phyloP scores from a whole-genome alignment of 805 yeast genomes.

The Saccharomycopsis sp. region DNA sequence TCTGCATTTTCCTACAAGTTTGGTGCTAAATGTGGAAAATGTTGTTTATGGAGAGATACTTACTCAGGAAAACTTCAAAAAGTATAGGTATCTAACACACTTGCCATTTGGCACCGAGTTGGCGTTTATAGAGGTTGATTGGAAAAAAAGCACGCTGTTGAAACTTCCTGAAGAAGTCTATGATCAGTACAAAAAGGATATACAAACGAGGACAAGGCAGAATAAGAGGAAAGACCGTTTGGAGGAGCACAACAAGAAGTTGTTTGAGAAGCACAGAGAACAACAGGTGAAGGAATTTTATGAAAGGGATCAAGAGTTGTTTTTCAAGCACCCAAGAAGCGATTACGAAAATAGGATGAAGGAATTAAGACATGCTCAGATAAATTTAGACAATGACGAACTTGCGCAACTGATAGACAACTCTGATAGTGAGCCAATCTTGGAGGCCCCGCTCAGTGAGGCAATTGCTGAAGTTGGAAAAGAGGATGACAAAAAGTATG shows the following conservation, averaged over 20 bases:
- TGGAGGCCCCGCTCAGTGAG: background rate
- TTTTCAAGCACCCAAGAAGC: constrained; percentile 2
- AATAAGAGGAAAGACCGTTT: constrained; percentile 39
- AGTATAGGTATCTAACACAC: constrained; percentile 69
- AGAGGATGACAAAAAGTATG: background rate
- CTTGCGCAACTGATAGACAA: background rate
- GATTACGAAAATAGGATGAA: constrained; percentile 1
- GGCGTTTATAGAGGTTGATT: constrained; percentile 78
- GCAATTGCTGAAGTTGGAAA: background rate
- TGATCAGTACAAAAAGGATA: constrained; percentile 42
- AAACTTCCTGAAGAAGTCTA: constrained; percentile 35
- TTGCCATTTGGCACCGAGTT: constrained; percentile 79
- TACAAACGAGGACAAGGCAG: constrained; percentile 46
- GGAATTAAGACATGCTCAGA: no score
- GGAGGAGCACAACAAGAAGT: constrained; percentile 52
- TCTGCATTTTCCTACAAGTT: constrained; percentile 55
- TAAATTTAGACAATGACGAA: background rate
- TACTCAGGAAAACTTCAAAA: constrained; percentile 44
- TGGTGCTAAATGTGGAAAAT: constrained; percentile 59
- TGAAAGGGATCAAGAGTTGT: constrained; percentile 43
- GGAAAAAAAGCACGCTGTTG: constrained; percentile 35
- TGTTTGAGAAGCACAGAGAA: constrained; percentile 52
- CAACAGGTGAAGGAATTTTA: constrained; percentile 49
- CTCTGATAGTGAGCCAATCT: background rate
- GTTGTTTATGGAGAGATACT: constrained; percentile 57